Evolutionary conservation across 768 basidiomycete genomes (phyloP).

Genomic region (Cystobasidium ongulense): DNA sequence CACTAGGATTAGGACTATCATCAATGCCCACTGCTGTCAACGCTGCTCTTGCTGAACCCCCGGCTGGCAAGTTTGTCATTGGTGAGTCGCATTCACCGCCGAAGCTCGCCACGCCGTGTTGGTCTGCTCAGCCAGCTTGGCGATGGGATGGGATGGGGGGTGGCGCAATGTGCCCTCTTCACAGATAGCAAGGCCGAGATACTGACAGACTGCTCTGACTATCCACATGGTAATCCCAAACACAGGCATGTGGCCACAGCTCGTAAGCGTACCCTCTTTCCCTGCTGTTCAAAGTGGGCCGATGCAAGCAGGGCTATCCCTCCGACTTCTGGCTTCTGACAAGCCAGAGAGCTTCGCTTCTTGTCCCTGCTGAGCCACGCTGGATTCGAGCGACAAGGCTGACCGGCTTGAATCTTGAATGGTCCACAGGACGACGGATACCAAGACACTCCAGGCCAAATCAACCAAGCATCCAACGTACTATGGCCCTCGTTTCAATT

Average conservation of each 20-base stretch:
- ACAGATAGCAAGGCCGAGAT: neutral
- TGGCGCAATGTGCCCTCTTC: no score
- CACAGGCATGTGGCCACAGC: neutral
- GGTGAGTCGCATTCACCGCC: no score
- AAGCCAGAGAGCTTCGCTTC: no score
- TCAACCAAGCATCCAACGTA: neutral
- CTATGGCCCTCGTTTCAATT: constrained; percentile 29
- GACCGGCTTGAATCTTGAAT: no score
- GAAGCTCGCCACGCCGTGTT: no score
- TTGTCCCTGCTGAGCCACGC: no score
- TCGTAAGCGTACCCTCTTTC: neutral
- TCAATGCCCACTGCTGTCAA: neutral
- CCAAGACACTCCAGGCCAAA: constrained; percentile 16
- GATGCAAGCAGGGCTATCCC: neutral
- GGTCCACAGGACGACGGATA: constrained; percentile 19
- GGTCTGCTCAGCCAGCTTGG: no score
- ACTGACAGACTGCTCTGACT: no score
- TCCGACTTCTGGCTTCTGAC: neutral
- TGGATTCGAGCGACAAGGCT: neutral
- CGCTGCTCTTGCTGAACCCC: constrained; percentile 24
- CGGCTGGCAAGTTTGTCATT: constrained; percentile 6
- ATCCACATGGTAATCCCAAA: no score
- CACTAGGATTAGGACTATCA: neutral
- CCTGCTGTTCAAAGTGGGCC: neutral
- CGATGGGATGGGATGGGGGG: no score